Base-by-base conservation (phyloP, 768 basidiomycete species). In the Psilocybe tampanensis region DNA sequence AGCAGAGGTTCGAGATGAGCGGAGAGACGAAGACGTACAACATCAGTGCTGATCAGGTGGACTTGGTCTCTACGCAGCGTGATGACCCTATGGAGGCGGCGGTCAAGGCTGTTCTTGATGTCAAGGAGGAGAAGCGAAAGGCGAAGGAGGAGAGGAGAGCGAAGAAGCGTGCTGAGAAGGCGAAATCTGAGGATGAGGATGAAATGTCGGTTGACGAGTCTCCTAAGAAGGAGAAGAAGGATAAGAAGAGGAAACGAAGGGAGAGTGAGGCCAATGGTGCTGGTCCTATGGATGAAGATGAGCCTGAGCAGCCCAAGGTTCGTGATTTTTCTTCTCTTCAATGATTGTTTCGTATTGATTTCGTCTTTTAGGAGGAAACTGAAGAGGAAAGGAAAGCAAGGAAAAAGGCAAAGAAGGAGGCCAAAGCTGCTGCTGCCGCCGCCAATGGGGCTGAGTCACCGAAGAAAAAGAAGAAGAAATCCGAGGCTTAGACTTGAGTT, bases 11-110 rank as follows among this genome's bases (percentile, higher is more conserved):
- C 76, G 86, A 91, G 74, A 89, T 92, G 86, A 79, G 68, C 43
- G 89, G 92, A 42, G 89, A 87, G 62, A 82, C 87, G 44, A 86
- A 85, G 70, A 86, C 84, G 42, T 99, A 99, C 74, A 97, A 98
- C 70, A 80, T 85, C 19, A 84, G 86, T 26, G 90, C 92, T 33
- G 96, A 98, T 71, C 82, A 86, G 23, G 84, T 92, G 48, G 85
- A 87, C 66, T 78, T 98, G 58, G 83, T 98, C 45, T 83, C 95
- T 36, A 92, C 96, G 29, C 95, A 95, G 72, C 83, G 88, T 49
- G 66, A 88, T 49, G 83, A 84, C 43, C 86, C 93, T n/a, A 75
- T 88, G 71, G 85, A 90, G 64, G 72, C 79, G 21, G 94, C 94
- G 2, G 76, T 93, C 21, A 81, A 88, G 73, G 87, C 80, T 29